phyloP scores from a whole-genome alignment of 768 basidiomycete species.

The Termitomyces sp. region DNA sequence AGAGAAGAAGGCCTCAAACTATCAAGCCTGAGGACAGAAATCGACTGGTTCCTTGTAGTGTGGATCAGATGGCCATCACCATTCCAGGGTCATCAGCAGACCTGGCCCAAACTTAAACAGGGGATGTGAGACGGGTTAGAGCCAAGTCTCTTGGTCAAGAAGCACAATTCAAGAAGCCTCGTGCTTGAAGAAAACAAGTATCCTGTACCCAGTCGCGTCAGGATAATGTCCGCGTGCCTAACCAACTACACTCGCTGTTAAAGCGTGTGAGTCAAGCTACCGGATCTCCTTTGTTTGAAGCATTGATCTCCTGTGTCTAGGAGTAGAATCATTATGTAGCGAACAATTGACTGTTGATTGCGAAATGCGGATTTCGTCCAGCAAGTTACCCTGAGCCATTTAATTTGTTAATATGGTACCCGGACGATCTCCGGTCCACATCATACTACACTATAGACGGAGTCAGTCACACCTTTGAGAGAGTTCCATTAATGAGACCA shows the following conservation, averaged over 20 bases:
- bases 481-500: no score
- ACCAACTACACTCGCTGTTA: neutral
- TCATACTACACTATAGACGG: neutral
- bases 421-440: neutral
- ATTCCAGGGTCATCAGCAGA: slow-evolving; percentile 18
- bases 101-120: neutral
- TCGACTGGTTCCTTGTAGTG: slow-evolving; percentile 3
- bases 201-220: neutral
- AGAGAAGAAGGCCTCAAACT: neutral
- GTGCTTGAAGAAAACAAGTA: slow-evolving; percentile 6
- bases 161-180: slow-evolving; percentile 4
- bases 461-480: neutral
- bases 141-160: slow-evolving; percentile 3
- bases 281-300: neutral
- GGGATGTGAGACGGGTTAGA: neutral
- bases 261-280: neutral
- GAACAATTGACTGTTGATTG: no score
- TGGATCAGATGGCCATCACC: slow-evolving; percentile 10
- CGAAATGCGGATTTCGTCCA: neutral
- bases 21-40: slow-evolving; percentile 5
- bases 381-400: neutral
- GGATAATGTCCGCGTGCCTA: neutral
- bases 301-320: neutral
- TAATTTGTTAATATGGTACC: neutral
- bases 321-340: neutral